Percentiles rank a stretch among this genome's conserved stretches.
Evolutionary conservation across 2,329 filamentous ascomycete genomes (phyloP).

Genomic region (Leptoxyphium fumago): DNA sequence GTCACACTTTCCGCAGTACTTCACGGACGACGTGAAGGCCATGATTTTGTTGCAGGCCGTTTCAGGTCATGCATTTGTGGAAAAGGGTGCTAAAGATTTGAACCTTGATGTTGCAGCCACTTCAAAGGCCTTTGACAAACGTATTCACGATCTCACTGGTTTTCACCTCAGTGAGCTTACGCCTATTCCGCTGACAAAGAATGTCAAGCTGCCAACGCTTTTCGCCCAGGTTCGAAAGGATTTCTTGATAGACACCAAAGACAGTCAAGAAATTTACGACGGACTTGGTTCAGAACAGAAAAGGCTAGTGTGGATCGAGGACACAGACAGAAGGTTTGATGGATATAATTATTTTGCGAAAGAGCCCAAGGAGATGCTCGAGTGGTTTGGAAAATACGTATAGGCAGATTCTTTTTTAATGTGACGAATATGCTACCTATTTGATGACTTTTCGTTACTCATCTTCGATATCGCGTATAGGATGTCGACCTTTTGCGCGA

Average conservation of each 20-base stretch:
- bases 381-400: background rate
- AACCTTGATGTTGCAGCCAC: background rate
- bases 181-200: background rate
- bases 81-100: background rate
- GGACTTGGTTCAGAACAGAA: background rate
- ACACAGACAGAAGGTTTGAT: background rate
- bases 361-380: background rate
- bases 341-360: background rate
- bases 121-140: background rate
- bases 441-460: too few species aligned
- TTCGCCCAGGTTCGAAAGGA: background rate
- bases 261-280: background rate
- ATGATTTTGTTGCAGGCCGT: background rate
- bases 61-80: background rate
- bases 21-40: too few species aligned
- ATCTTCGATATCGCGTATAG: too few species aligned
- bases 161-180: background rate
- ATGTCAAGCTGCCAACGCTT: background rate
- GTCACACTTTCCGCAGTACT: too few species aligned
- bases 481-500: too few species aligned
- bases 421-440: too few species aligned
- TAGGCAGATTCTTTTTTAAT: too few species aligned
- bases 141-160: background rate
- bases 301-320: background rate
- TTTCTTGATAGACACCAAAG: background rate